Evolutionary conservation across 768 basidiomycete genomes (phyloP), one percentile per base, ranked within the genome.

Genomic region (Termitomyces sp.): DNA sequence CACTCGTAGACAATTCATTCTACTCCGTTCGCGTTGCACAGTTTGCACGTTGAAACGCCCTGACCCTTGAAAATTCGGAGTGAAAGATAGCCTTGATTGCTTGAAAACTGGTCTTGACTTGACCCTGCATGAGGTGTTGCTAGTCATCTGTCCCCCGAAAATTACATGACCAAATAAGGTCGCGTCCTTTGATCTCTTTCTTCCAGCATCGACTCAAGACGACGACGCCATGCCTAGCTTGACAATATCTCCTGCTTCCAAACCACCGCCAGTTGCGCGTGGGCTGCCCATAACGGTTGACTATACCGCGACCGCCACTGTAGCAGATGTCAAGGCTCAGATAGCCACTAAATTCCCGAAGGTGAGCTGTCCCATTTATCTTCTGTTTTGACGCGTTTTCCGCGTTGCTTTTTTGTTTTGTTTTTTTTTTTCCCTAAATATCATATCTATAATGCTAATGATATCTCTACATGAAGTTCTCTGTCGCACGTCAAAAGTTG

Each of bases 401-500:
- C 12, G 22, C 51, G 48, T 61, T 58, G 49, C 12, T 24, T n/a
- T 56, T 12, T 9, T 28, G n/a, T 62, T 2, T 44, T n/a, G n/a
- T n/a, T n/a, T n/a, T n/a, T n/a, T n/a, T n/a, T n/a, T n/a, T n/a
- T n/a, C n/a, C n/a, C n/a, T n/a, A n/a, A n/a, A n/a, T n/a, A n/a
- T n/a, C n/a, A n/a, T n/a, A 7, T 51, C 13, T n/a, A 32, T 66
- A 35, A 33, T 61, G 16, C 57, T 61, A 20, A 51, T 39, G 1
- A 22, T 63, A 36, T 38, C 54, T 45, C 32, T 24, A 2, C 57
- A 55, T 63, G 22, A 64, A 97, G 94, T 84, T 96, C 65, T 82
- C 86, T 60, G 68, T 81, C 0, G 74, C 85, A 50, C 84, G 94
- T 16, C 95, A 96, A 70, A 89, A 88, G 67, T 72, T 97, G 13